Base-by-base conservation (phyloP, 1,284 basidiomycete genomes). In the Apiotrichum montevideense region DNA sequence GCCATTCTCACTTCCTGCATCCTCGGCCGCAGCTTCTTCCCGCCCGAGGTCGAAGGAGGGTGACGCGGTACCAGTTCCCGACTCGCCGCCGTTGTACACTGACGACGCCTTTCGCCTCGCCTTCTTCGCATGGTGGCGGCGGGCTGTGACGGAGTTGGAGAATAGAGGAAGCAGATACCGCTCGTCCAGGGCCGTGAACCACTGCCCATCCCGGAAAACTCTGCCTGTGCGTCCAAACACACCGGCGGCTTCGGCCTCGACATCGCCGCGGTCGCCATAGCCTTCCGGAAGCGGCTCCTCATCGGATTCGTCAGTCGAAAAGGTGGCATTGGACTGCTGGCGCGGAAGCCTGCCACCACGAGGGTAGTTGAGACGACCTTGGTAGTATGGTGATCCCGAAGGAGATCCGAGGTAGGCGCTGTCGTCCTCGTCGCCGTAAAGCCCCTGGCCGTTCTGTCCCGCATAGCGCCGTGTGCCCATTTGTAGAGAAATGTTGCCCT, bases 151-250 rank as follows among this genome's bases (percentile, higher is more conserved):
- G 8, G 88, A 88, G 73, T 98, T 98, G 56, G 89, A 92, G 78
- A 98, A 98, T 43, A 97, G 79, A 13, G 95, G 96, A 3, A 98
- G 77, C 14, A 98, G 80, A 73, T 97, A 98, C 58, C 92, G 83
- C 76, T 98, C 92, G 76, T 98, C 95, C 46, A 98, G 79, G 35
- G 87, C 82, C 65, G 93, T 93, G 84, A 98, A 98, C 94, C 95
- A 98, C 74, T 93, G 90, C 6, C 82, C 82, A 59, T 83, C 81
- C 15, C 79, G 72, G 76, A 79, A 80, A 11, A 80, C 74, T 70
- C 75, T 77, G 21, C 21, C 21, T 21, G 21, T 21, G 55, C 67
- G 57, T 3, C 57, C 52, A 37, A 56, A 50, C 41, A 33, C 35
- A n/a, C 51, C 57, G 4, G 49, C 63, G 21, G 21, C 21, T 40